Evolutionary conservation across 495 filamentous ascomycete genomes (phyloP).

Genomic region (Halenospora varia): DNA sequence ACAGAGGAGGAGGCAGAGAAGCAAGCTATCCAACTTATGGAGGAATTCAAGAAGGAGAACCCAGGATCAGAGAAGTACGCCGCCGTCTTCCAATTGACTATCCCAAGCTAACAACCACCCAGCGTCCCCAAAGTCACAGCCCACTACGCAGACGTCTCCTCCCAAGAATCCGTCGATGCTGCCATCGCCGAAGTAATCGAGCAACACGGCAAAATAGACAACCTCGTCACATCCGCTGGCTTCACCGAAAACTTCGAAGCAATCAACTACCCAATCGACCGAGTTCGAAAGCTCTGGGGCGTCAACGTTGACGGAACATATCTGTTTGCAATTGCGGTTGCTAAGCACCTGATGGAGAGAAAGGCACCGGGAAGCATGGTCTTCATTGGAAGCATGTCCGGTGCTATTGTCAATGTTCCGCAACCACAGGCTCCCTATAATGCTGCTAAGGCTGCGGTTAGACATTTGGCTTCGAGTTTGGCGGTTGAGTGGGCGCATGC

Average conservation of each 20-base stretch:
- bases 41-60: constrained; percentile 71
- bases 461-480: constrained; percentile 80
- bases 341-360: constrained; percentile 83
- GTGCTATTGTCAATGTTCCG: constrained; percentile 86
- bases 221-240: constrained; percentile 90
- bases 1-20: constrained; percentile 79
- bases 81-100: background rate
- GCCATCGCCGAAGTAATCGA: constrained; percentile 64
- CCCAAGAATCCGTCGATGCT: constrained; percentile 66
- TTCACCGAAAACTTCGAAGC: constrained; percentile 96
- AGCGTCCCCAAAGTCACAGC: constrained; percentile 81
- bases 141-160: constrained; percentile 83
- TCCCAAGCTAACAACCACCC: constrained; percentile 3
- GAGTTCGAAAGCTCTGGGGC: constrained; percentile 86
- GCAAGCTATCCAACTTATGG: constrained; percentile 66
- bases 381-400: constrained; percentile 94
- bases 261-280: constrained; percentile 79
- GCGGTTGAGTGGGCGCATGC: constrained; percentile 80
- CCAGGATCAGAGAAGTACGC: constrained; percentile 65
- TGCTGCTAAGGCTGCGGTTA: constrained; percentile 81
- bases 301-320: constrained; percentile 97
- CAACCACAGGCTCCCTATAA: constrained; percentile 93
- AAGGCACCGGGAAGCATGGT: constrained; percentile 79
- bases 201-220: constrained; percentile 78
- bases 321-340: constrained; percentile 77